These are phyloP conservation scores for Neurospora tetraspora DNA, from an alignment of 495 filamentous ascomycete species.

Conservation along the genomic window DNA sequence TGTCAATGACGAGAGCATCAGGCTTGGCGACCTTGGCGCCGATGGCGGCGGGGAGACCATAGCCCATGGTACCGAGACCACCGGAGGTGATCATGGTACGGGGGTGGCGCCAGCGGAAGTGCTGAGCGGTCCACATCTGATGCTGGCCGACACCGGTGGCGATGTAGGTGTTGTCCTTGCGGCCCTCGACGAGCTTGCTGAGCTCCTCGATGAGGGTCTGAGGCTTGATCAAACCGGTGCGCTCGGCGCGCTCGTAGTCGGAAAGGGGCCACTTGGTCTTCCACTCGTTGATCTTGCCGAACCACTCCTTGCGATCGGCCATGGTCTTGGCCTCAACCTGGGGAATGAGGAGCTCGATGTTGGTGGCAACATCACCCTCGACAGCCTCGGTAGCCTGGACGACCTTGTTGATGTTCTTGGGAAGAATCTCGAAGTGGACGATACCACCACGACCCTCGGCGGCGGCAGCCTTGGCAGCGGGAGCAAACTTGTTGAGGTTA, in stretches of 20 bases:
- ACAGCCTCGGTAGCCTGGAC: constrained; percentile 74
- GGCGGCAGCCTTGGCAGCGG: constrained; percentile 55
- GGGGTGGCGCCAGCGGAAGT: constrained; percentile 82
- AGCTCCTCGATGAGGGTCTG: constrained; percentile 79
- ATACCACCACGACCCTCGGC: constrained; percentile 65
- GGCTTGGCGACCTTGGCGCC: constrained; percentile 87
- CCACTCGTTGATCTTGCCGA: constrained; percentile 78
- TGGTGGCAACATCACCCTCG: constrained; percentile 62
- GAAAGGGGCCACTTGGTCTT: constrained; percentile 74
- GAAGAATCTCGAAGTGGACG: constrained; percentile 73
- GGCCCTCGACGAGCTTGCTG: constrained; percentile 57
- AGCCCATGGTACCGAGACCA: constrained; percentile 93
- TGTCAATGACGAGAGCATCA: constrained; percentile 80
- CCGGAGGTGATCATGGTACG: constrained; percentile 86
- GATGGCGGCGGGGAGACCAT: constrained; percentile 83
- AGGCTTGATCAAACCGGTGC: constrained; percentile 72
- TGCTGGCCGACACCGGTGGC: constrained; percentile 90
- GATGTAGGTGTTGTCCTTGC: constrained; percentile 75
- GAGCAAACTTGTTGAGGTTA: constrained; percentile 56
- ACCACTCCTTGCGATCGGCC: constrained; percentile 68
- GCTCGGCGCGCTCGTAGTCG: constrained; percentile 59
- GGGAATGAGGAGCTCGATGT: constrained; percentile 65
- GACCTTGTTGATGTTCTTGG: constrained; percentile 84
- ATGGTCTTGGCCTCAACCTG: constrained; percentile 46
- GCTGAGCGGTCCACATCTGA: constrained; percentile 96